phyloP scores from a whole-genome alignment of 2,329 filamentous ascomycete genomes.

The Balansia obtecta region DNA sequence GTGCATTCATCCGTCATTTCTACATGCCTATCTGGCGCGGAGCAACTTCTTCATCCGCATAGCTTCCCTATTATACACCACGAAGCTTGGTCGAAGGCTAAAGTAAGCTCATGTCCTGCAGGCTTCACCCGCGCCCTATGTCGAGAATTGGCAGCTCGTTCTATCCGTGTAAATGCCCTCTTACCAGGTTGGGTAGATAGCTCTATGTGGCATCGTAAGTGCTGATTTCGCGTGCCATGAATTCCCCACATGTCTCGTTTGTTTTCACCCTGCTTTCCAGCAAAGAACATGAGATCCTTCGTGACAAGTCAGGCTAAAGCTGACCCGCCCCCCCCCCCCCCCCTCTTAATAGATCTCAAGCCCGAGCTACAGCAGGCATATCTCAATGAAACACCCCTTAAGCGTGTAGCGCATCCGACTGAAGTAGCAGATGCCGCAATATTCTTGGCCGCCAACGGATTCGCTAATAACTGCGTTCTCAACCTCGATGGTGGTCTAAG shows the following conservation, averaged over 20 bases:
- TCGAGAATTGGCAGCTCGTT: constrained; percentile 44
- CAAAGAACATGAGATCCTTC: neutral
- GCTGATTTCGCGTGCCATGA: constrained; percentile 7
- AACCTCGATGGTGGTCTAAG: constrained; percentile 79
- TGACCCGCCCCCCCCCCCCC: constrained; percentile 33
- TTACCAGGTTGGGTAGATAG: constrained; percentile 76
- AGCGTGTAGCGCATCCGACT: constrained; percentile 52
- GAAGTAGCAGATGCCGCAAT: constrained; percentile 75
- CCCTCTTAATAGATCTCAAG: constrained; percentile 24
- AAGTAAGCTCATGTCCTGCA: constrained; percentile 18
- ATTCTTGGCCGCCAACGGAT: constrained; percentile 66
- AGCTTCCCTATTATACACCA: constrained; percentile 8
- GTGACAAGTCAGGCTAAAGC: constrained; percentile 9
- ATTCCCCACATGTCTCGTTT: constrained; percentile 4
- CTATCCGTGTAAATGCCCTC: constrained; percentile 67
- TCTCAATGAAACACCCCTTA: constrained; percentile 43
- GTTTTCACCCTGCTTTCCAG: neutral
- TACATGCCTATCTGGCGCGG: constrained; percentile 1
- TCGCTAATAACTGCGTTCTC: constrained; percentile 77
- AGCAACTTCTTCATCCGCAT: neutral
- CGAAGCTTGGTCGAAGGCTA: neutral
- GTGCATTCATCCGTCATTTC: constrained; percentile 6
- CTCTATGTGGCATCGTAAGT: constrained; percentile 61
- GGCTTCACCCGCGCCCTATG: constrained; percentile 58
- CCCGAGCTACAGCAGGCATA: constrained; percentile 24